phyloP scores from a whole-genome alignment of 495 filamentous ascomycete genomes.

The Annulohypoxylon nitens region DNA sequence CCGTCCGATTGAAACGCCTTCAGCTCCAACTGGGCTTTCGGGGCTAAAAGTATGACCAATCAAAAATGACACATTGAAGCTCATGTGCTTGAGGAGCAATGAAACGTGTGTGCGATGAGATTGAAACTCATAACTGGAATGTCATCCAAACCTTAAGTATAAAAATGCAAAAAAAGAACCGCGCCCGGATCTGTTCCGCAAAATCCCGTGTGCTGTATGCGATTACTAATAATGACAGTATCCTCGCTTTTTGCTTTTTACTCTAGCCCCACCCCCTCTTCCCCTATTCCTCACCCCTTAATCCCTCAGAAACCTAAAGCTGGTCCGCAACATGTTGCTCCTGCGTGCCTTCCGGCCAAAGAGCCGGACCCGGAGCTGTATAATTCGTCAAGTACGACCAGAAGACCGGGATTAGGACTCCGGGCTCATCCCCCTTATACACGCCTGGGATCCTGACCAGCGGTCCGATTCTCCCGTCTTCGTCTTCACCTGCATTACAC shows the following conservation, averaged over 20 bases:
- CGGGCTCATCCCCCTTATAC: constrained; percentile 38
- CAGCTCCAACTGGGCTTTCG: constrained; percentile 16
- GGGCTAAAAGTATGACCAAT: constrained; percentile 36
- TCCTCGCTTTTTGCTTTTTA: too few relatives aligned
- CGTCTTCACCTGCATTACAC: not conserved
- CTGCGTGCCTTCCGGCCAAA: constrained; percentile 32
- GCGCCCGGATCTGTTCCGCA: too few relatives aligned
- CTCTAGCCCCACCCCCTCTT: too few relatives aligned
- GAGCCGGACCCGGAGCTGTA: constrained; percentile 37
- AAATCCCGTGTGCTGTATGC: too few relatives aligned
- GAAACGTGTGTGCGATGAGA: too few relatives aligned
- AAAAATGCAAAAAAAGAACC: too few relatives aligned
- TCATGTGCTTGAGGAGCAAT: not conserved
- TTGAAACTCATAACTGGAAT: too few relatives aligned
- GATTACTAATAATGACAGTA: too few relatives aligned
- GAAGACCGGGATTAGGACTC: constrained; percentile 39
- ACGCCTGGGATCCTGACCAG: constrained; percentile 15
- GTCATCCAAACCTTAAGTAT: too few relatives aligned
- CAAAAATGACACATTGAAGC: not conserved
- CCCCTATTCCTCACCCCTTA: not conserved
- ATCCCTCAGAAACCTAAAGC: not conserved
- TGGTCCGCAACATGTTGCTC: constrained; percentile 36
- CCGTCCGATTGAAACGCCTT: constrained; percentile 15
- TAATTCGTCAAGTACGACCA: constrained; percentile 42
- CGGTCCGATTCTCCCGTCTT: too few relatives aligned